A percentile compares a stretch with the other conserved stretches of the same genome.
phyloP scores from a whole-genome alignment of 2,329 filamentous ascomycete genomes.

The Calonectria hawksworthii region DNA sequence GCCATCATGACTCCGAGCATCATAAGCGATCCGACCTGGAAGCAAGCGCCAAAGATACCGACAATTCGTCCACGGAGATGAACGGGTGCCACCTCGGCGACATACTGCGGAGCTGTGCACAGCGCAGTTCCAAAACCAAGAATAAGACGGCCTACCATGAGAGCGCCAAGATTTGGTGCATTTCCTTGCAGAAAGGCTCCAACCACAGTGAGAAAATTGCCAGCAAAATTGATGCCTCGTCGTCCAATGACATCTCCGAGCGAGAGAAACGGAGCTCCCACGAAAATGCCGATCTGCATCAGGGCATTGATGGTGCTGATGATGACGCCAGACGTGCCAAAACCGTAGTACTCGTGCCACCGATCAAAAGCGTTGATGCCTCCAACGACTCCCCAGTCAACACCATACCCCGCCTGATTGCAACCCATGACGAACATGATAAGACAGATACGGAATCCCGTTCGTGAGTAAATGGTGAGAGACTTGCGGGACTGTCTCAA shows the following conservation, averaged over 20 bases:
- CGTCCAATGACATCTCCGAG: slow-evolving; percentile 40
- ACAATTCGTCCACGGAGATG: slow-evolving; percentile 40
- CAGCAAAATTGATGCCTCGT: slow-evolving; percentile 39
- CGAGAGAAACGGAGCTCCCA: slow-evolving; percentile 38
- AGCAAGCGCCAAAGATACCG: slow-evolving; percentile 42
- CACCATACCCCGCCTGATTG: slow-evolving; percentile 35
- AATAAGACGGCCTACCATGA: slow-evolving; percentile 39
- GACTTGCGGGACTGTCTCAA: slow-evolving; percentile 36
- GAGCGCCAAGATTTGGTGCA: slow-evolving; percentile 34
- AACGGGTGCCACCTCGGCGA: slow-evolving; percentile 39
- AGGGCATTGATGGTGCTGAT: slow-evolving; percentile 42
- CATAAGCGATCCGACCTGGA: slow-evolving; percentile 39
- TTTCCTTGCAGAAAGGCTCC: slow-evolving; percentile 39
- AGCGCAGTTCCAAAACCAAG: slow-evolving; percentile 41
- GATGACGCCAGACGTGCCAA: slow-evolving; percentile 32
- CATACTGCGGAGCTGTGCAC: slow-evolving; percentile 42
- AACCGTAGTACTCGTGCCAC: slow-evolving; percentile 43
- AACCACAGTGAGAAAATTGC: slow-evolving; percentile 36
- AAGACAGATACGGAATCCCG: slow-evolving; percentile 37
- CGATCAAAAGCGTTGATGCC: slow-evolving; percentile 40
- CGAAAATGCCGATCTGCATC: slow-evolving; percentile 42
- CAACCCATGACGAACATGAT: slow-evolving; percentile 32
- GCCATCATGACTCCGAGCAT: slow-evolving; percentile 44
- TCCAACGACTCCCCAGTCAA: slow-evolving; percentile 43
- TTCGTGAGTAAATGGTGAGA: slow-evolving; percentile 32